Base-by-base conservation (phyloP, 176 grass and related monocot genomes). In the Avena atlantica region DNA sequence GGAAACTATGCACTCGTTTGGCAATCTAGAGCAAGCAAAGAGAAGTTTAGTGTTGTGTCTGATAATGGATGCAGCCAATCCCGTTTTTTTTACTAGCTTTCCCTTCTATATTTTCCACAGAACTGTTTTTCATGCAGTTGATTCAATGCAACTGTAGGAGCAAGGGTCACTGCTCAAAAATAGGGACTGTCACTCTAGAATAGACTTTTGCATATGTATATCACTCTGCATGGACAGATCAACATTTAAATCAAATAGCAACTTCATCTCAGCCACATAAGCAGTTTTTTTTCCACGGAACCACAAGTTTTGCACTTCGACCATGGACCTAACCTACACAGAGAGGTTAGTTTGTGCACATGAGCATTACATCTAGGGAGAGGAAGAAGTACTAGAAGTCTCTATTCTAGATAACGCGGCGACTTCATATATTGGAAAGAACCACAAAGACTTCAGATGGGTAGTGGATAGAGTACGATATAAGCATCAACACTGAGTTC, bases 221-320 rank as follows among this genome's bases (percentile, higher is more conserved):
- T 73, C 13, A 82, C 29, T 52, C 14, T 37, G 8, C 15, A 23
- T 14, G 42, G 27, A 68, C 3, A 65, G 12, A 70, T 15, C 37
- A 40, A 60, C 48, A 40, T 19, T 10, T 51, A 34, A 52, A 20
- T 36, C 11, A 19, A 62, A 47, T 23, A 73, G 8, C 40, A 49
- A 24, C 34, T 23, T 58, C 4, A 81, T 73, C 16, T 68, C 11
- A 80, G 17, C 23, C 37, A 73, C 27, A 81, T 63, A 14, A 66
- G n/a, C n/a, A 58, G 40, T 64, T 81, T 80, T 53, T 2, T 64
- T 3, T 64, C 15, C 62, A 67, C 36, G 64, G 12, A 76, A 7
- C 10, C 69, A 31, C 21, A 24, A 79, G 20, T 10, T 89, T 72
- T 72, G 20, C 14, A 78, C 24, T 88, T 78, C 20, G 20, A 12